Conservation (phyloP, 2,329 filamentous ascomycete genomes). For the Paecilomyces dactylethromorphus region DNA sequence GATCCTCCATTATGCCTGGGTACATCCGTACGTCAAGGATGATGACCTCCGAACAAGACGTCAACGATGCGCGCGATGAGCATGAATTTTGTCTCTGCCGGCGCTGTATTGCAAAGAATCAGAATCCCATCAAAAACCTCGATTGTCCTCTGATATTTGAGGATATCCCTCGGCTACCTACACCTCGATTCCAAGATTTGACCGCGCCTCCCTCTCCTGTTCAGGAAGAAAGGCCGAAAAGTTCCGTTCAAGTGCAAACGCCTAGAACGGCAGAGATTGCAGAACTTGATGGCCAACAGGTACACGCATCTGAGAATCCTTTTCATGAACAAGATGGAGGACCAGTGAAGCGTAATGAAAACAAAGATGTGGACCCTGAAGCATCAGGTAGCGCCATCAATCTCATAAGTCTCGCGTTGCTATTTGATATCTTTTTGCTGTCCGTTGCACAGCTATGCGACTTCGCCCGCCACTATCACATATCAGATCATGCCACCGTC, state of each 20-base stretch:
- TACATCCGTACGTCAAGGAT: slow-evolving; percentile 30
- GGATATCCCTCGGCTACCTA: neutral
- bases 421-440: slow-evolving; percentile 24
- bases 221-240: slow-evolving; percentile 3
- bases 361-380: neutral
- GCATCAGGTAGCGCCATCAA: slow-evolving; percentile 3
- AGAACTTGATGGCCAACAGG: slow-evolving; percentile 29
- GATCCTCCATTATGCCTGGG: slow-evolving; percentile 24
- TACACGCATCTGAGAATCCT: slow-evolving; percentile 13
- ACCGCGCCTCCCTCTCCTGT: neutral
- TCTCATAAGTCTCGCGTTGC: slow-evolving; percentile 18
- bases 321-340: slow-evolving; percentile 4
- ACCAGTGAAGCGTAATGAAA: neutral
- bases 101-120: neutral
- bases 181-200: slow-evolving; percentile 1
- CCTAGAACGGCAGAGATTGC: slow-evolving; percentile 21
- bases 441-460: slow-evolving; percentile 20
- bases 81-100: neutral
- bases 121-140: neutral
- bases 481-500: slow-evolving; percentile 18
- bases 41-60: slow-evolving; percentile 15
- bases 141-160: neutral
- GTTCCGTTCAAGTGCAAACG: slow-evolving; percentile 1
- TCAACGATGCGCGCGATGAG: neutral
- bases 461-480: slow-evolving; percentile 13